These are phyloP conservation scores for Naumovozyma castellii DNA, from an alignment of 805 yeast species.

Conservation along the genomic window DNA sequence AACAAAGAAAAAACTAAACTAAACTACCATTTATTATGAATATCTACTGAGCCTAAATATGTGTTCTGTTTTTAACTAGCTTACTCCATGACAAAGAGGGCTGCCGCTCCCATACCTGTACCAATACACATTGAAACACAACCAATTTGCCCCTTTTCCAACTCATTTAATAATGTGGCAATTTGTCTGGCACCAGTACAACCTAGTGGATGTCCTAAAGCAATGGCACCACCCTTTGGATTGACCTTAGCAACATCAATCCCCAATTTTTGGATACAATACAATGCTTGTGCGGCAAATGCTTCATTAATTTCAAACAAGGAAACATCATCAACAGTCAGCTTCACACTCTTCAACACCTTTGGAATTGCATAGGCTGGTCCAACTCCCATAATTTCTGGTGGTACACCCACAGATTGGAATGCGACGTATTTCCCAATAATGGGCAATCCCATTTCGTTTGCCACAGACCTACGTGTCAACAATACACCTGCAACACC, in stretches of 20 bases:
- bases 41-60: too few species aligned
- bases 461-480: conserved; percentile 79
- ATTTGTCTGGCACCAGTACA: conserved; percentile 89
- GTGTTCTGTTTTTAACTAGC: too few species aligned
- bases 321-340: conserved; percentile 55
- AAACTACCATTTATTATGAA: too few species aligned
- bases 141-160: conserved; percentile 73
- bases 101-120: conserved; percentile 98
- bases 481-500: conserved; percentile 89
- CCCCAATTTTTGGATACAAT: conserved; percentile 54
- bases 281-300: conserved; percentile 89
- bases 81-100: conserved; percentile 71
- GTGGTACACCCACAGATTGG: conserved; percentile 86
- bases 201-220: conserved; percentile 90
- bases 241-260: conserved; percentile 67
- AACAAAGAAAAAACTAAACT: too few species aligned
- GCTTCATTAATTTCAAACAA: conserved; percentile 92
- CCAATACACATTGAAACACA: conserved; percentile 96
- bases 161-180: conserved; percentile 77
- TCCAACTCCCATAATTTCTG: conserved; percentile 96
- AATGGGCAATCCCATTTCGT: conserved; percentile 58
- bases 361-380: conserved; percentile 94
- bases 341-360: conserved; percentile 52
- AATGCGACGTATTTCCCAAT: conserved; percentile 74
- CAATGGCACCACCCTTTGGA: conserved; percentile 95